These are phyloP conservation scores for Cytospora chrysosperma DNA, from an alignment of 2,329 filamentous ascomycete species.

Conservation along the genomic window DNA sequence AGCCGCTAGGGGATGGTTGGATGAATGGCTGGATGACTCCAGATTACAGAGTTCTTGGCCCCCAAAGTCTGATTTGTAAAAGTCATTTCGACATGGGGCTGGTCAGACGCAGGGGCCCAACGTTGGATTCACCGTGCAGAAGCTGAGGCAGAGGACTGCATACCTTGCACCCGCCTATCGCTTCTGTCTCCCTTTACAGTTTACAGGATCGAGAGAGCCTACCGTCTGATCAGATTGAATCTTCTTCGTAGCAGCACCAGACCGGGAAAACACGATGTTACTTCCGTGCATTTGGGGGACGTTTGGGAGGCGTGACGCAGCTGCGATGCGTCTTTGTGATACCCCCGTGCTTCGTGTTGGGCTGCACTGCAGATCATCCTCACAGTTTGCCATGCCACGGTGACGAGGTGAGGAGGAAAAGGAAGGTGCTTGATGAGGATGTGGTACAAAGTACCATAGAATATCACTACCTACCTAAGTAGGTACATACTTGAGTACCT, in stretches of 20 bases:
- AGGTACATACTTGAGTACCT: no score
- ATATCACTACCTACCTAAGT: no score
- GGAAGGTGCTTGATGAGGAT: not conserved
- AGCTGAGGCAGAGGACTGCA: slow-evolving; percentile 7
- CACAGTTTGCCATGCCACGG: not conserved
- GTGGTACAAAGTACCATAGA: not conserved
- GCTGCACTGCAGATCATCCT: not conserved
- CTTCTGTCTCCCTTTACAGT: not conserved
- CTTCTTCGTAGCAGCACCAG: not conserved
- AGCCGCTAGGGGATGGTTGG: no score
- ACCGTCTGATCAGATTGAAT: not conserved
- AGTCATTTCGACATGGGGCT: not conserved
- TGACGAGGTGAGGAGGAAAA: not conserved
- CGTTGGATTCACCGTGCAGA: slow-evolving; percentile 6
- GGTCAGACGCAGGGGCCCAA: slow-evolving; percentile 4
- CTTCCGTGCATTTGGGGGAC: not conserved
- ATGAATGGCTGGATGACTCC: not conserved
- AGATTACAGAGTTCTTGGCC: not conserved
- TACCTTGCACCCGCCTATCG: not conserved
- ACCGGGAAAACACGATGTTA: not conserved
- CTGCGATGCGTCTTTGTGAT: not conserved
- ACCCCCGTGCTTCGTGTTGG: not conserved
- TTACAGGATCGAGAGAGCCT: not conserved
- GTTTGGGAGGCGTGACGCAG: not conserved
- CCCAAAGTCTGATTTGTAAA: not conserved